A percentile compares a stretch with the other conserved stretches of the same genome.
Conservation (phyloP, 805 yeast genomes). For the Saccharomycopsis javanensis region DNA sequence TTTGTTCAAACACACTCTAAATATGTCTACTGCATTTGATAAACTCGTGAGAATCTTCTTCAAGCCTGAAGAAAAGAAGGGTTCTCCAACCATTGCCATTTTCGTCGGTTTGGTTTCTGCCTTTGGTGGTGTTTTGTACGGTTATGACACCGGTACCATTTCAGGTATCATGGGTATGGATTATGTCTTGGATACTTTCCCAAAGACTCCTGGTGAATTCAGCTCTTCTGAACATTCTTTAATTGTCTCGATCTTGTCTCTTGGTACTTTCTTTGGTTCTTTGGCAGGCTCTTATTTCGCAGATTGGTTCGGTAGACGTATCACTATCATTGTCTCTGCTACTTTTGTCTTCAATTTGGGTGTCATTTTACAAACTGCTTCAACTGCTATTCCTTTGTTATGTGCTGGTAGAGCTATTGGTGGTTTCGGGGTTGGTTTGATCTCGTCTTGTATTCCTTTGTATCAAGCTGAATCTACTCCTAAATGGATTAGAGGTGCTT, state of each 20-base stretch:
- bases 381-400: slow-evolving; percentile 38
- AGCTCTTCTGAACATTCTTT: slow-evolving; percentile 43
- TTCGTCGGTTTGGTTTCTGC: slow-evolving; percentile 56
- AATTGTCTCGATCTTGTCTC: slow-evolving; percentile 63
- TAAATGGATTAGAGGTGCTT: slow-evolving; percentile 48
- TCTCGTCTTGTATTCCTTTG: slow-evolving; percentile 60
- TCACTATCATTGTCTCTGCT: slow-evolving; percentile 35
- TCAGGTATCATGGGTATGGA: slow-evolving; percentile 59
- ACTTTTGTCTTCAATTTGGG: slow-evolving; percentile 44
- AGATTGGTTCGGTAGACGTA: slow-evolving; percentile 48
- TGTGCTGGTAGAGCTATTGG: slow-evolving; percentile 65
- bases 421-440: slow-evolving; percentile 59
- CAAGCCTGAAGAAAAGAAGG: slow-evolving; percentile 16
- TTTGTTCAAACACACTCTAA: neutral
- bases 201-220: slow-evolving; percentile 28
- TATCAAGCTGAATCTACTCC: slow-evolving; percentile 57
- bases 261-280: slow-evolving; percentile 66
- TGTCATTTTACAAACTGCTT: slow-evolving; percentile 38
- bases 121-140: slow-evolving; percentile 58
- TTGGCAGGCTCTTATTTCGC: slow-evolving; percentile 48
- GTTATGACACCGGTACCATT: slow-evolving; percentile 62
- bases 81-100: slow-evolving; percentile 32
- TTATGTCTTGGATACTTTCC: slow-evolving; percentile 38
- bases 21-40: slow-evolving; percentile 5
- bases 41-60: slow-evolving; percentile 14